These are phyloP conservation scores for Kernera saxatilis DNA, from an alignment of 345 rosid genomes.

Conservation along the genomic window DNA sequence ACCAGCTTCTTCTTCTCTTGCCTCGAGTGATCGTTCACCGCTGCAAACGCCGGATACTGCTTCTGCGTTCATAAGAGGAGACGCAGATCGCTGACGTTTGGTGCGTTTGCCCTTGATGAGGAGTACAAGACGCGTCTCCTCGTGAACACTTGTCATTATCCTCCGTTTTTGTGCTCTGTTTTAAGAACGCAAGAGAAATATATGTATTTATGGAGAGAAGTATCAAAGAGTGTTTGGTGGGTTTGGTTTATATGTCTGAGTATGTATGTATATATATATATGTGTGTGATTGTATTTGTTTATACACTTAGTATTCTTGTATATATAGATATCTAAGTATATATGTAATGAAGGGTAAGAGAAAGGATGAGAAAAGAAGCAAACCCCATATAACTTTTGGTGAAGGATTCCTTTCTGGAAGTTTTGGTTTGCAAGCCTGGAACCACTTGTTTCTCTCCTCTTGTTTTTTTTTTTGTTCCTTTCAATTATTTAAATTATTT, in stretches of 20 bases:
- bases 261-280: not conserved
- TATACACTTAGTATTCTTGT: conserved; percentile 37
- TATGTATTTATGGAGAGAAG: conserved; percentile 23
- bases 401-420: conserved; percentile 40
- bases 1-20: conserved; percentile 24
- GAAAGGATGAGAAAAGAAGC: conserved; percentile 35
- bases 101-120: conserved; percentile 66
- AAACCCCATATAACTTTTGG: conserved; percentile 35
- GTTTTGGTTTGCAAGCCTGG: conserved; percentile 43
- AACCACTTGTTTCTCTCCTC: conserved; percentile 31
- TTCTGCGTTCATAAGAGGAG: conserved; percentile 38
- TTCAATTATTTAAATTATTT: not conserved
- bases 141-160: conserved; percentile 35
- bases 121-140: conserved; percentile 31
- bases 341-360: conserved; percentile 16
- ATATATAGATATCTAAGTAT: conserved; percentile 12
- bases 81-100: conserved; percentile 53
- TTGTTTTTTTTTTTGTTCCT: conserved; percentile 4
- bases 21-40: conserved; percentile 22
- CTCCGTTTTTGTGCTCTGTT: not conserved
- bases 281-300: conserved; percentile 28
- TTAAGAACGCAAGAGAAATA: conserved; percentile 10
- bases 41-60: conserved; percentile 26
- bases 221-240: conserved; percentile 27
- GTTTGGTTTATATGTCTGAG: conserved; percentile 23